A percentile compares a stretch with the other conserved stretches of the same genome.
Evolutionary conservation across 2,329 filamentous ascomycete genomes (phyloP).

Genomic region (Thelonectria rubi): DNA sequence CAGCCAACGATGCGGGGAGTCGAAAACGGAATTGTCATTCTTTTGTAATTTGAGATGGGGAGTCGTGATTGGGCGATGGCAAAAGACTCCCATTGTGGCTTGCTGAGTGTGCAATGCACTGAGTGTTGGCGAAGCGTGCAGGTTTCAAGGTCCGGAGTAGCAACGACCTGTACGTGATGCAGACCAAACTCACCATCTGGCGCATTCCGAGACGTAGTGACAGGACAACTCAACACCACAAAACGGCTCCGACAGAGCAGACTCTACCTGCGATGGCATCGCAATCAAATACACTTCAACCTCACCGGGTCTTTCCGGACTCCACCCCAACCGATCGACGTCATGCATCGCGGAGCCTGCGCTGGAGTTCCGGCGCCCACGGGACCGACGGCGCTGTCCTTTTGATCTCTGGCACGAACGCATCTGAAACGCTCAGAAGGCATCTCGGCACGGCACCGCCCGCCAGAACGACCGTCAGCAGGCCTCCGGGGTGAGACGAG

Average conservation of each 20-base stretch:
- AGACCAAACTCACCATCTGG: too few species aligned
- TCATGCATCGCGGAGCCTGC: constrained; percentile 12
- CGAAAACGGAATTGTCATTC: not conserved
- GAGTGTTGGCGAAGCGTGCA: too few species aligned
- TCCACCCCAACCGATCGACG: constrained; percentile 14
- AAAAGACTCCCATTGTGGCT: not conserved
- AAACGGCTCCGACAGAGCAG: not conserved
- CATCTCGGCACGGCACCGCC: not conserved
- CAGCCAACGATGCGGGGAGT: not conserved
- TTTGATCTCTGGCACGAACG: not conserved
- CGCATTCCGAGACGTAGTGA: too few species aligned
- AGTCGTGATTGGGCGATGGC: constrained; percentile 8
- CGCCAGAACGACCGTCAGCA: not conserved
- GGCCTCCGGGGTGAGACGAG: not conserved
- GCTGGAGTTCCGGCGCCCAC: not conserved
- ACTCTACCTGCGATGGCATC: not conserved
- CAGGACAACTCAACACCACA: not conserved
- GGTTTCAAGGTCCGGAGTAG: too few species aligned
- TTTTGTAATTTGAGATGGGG: not conserved
- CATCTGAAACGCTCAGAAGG: not conserved
- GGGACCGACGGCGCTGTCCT: not conserved
- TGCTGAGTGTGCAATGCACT: too few species aligned
- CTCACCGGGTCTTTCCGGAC: too few species aligned
- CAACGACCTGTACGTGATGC: too few species aligned
- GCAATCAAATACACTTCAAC: not conserved